Evolutionary conservation across 2,329 filamentous ascomycete species (phyloP), one percentile per base, ranked within the genome.

Genomic region (Fusarium pseudoanthophilum): DNA sequence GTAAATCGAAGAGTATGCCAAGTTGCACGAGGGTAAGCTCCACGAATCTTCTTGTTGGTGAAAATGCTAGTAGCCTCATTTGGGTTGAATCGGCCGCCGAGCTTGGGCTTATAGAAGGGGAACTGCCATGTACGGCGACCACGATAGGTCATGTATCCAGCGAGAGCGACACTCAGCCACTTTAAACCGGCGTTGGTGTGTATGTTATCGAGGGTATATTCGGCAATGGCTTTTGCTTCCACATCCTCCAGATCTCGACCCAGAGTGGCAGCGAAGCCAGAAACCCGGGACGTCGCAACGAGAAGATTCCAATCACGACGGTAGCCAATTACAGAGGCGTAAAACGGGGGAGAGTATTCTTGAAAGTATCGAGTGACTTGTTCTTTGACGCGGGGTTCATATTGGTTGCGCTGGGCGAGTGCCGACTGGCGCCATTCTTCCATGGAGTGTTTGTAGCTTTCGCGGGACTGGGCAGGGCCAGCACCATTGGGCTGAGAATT

Each of bases 151-250:
- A 78, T 76, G 40, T 77, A 78, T 24, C 68, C 77, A 18, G 77
- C 77, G 24, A 78, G 42, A 37, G 74, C 77, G 18, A 78, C 14
- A 11, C 72, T 68, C 24, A 80, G 76, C 65, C 76, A 71, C 58
- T 77, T 76, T 72, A 78, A 81, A 18, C 78, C 64, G 11, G 79
- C 63, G n/a, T 79, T 81, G 40, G 77, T 80, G 49, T 79, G 75
- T 28, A 82, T 75, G 58, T 78, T 78, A 34, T 73, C 75, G 51
- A 80, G 65, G 30, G 79, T 78, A 67, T 82, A 77, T 65, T 82
- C 80, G 20, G 79, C 75, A 43, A 85, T 72, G 32, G 79, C 81
- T 43, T 79, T 78, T 16, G 81, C 79, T 71, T 84, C 82, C n/a
- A 74, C 66, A 57, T 84, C 81, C 42, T 77, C 79, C 20, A 84